These are phyloP conservation scores for Shiraia bambusicola DNA, from an alignment of 2,329 filamentous ascomycete species.

Conservation along the genomic window DNA sequence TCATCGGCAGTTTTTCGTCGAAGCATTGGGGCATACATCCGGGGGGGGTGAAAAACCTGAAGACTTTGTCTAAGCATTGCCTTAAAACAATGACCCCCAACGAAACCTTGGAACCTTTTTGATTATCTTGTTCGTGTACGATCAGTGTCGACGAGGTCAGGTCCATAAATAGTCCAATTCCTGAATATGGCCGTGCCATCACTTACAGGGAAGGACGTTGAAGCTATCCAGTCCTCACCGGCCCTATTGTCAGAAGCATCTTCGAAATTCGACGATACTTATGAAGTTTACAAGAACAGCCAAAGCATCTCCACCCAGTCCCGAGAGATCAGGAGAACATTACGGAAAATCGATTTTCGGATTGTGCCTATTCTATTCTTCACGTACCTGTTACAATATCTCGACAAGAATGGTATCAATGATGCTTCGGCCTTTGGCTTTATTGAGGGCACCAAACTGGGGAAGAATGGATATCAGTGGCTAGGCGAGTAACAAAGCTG, in stretches of 20 bases:
- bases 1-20: too few relatives aligned
- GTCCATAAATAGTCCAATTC: neutral
- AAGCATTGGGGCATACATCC: neutral
- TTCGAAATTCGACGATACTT: slow-evolving; percentile 35
- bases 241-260: slow-evolving; percentile 20
- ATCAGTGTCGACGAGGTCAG: neutral
- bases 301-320: slow-evolving; percentile 19
- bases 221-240: slow-evolving; percentile 21
- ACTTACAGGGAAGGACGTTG: slow-evolving; percentile 15
- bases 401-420: slow-evolving; percentile 53
- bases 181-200: neutral
- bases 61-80: too few relatives aligned
- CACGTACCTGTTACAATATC: slow-evolving; percentile 44
- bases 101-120: too few relatives aligned
- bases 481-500: slow-evolving; percentile 24
- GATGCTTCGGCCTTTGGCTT: slow-evolving; percentile 55
- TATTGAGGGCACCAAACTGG: slow-evolving; percentile 50
- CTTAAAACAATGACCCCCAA: too few relatives aligned
- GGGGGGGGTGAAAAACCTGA: neutral
- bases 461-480: slow-evolving; percentile 50
- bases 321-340: slow-evolving; percentile 29
- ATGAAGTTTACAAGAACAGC: slow-evolving; percentile 35
- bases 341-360: slow-evolving; percentile 33
- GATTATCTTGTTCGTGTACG: neutral
- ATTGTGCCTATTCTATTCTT: slow-evolving; percentile 39